Evolutionary conservation across 169 alveolate genomes (phyloP).

Genomic region (Plasmodium sp.): DNA sequence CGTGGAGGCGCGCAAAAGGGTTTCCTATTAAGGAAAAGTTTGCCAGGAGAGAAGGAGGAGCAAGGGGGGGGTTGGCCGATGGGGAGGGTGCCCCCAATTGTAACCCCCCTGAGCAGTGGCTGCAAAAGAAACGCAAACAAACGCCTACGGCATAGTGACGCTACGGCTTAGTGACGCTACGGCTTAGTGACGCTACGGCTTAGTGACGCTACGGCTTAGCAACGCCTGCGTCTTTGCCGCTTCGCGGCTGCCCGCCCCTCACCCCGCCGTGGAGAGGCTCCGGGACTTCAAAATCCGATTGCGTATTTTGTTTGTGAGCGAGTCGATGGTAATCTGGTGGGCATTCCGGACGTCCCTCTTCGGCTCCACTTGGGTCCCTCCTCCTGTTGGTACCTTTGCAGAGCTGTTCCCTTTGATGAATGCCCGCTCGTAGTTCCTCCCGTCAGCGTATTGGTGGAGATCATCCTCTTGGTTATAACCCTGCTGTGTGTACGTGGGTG

Average conservation of each 20-base stretch:
- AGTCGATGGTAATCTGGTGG: slow-evolving; percentile 3
- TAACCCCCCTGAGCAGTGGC: no score
- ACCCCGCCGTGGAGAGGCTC: slow-evolving; percentile 45
- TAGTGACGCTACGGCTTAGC: no score
- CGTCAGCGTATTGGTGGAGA: not conserved
- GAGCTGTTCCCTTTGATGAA: not conserved
- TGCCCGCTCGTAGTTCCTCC: not conserved
- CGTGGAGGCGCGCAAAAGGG: not conserved
- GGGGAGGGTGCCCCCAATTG: no score
- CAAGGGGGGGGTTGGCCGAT: not conserved
- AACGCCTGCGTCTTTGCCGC: no score
- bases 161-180: not conserved
- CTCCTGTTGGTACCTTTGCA: slow-evolving; percentile 6
- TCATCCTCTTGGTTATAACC: not conserved
- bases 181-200: not conserved
- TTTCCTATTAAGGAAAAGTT: not conserved
- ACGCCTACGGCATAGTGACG: not conserved
- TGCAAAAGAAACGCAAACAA: not conserved
- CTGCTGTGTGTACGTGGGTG: not conserved
- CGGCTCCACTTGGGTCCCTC: not conserved
- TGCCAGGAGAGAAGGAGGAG: not conserved
- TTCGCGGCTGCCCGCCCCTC: not conserved
- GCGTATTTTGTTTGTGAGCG: slow-evolving; percentile 33
- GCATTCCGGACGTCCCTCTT: not conserved
- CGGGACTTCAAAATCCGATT: slow-evolving; percentile 39